Evolutionary conservation across 345 rosid species (phyloP), one percentile per base, ranked within the genome.

Genomic region (Passiflora organensis): DNA sequence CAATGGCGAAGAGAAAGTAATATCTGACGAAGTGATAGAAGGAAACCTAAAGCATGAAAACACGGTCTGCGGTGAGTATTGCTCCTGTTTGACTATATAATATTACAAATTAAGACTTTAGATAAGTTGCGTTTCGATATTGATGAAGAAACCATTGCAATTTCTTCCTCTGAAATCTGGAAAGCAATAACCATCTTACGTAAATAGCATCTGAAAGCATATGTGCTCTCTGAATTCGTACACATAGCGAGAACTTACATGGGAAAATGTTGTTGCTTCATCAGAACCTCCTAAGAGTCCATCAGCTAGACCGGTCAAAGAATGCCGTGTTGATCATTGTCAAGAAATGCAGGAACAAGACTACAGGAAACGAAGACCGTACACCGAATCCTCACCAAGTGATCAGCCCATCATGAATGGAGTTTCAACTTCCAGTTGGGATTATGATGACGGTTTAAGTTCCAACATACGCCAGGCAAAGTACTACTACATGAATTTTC

Each of bases 1-100:
- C 17, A 8, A n/a, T 19, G 14, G 13, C 28, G 41, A 42, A 24
- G 38, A 44, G 50, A 56, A 58, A 1, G 70, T 84, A 5, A 56
- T 69, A 5, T 81, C 81, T 53, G 80, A 67, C 18, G 91, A 84
- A 65, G 79, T 84, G 87, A 69, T 81, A 60, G 79, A 84, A 5
- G 83, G 67, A 13, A 65, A 56, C 53, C 58, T 72, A 10, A 20
- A 17, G 16, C 32, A 41, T 10, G 46, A 58, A n/a, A 19, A 25
- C 11, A 28, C 66, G n/a, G 22, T 49, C 20, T 32, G 13, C 19
- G 56, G 85, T 84, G 55, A 63, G 74, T 68, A 43, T 39, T 4
- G 1, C 13, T 37, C 41, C 41, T 37, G 8, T 1, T 37, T 37
- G 12, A 36, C 6, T 37, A n/a, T n/a, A n/a, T n/a, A n/a, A n/a